Evolutionary conservation across 257 asterid species (phyloP).

Genomic region (Eustoma russellianum): DNA sequence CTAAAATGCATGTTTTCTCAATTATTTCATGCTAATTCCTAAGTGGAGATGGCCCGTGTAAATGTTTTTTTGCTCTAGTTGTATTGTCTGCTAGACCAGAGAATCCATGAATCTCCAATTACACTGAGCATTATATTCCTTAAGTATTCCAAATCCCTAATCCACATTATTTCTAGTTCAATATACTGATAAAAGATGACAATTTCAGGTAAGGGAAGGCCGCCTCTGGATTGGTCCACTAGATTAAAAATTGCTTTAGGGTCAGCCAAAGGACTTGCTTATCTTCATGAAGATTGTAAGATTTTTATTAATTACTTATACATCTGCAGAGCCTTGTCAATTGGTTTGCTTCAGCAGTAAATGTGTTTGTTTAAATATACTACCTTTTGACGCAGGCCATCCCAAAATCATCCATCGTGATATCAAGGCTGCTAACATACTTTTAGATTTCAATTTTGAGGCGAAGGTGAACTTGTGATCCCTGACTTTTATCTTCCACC

Average conservation of each 20-base stretch:
- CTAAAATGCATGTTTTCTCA: neutral
- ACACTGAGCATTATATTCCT: no score
- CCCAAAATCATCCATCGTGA: conserved; percentile 92
- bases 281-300: conserved; percentile 50
- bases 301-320: neutral
- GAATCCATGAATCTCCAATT: neutral
- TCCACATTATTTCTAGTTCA: no score
- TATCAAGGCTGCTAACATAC: conserved; percentile 88
- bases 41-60: neutral
- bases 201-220: conserved; percentile 35
- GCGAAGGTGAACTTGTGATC: conserved; percentile 44
- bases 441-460: conserved; percentile 72
- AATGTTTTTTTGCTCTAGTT: neutral
- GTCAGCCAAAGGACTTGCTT: conserved; percentile 47
- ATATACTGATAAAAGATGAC: neutral
- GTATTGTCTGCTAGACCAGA: neutral
- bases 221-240: conserved; percentile 32
- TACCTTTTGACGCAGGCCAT: conserved; percentile 47
- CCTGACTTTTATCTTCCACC: no score
- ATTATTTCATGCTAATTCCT: no score
- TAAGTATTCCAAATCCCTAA: no score
- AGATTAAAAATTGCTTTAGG: conserved; percentile 43
- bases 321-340: no score
- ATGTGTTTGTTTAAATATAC: no score
- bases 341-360: no score